Evolutionary conservation across 2,329 filamentous ascomycete genomes (phyloP), one percentile per base, ranked within the genome.

Genomic region (Apiospora pterosperma): DNA sequence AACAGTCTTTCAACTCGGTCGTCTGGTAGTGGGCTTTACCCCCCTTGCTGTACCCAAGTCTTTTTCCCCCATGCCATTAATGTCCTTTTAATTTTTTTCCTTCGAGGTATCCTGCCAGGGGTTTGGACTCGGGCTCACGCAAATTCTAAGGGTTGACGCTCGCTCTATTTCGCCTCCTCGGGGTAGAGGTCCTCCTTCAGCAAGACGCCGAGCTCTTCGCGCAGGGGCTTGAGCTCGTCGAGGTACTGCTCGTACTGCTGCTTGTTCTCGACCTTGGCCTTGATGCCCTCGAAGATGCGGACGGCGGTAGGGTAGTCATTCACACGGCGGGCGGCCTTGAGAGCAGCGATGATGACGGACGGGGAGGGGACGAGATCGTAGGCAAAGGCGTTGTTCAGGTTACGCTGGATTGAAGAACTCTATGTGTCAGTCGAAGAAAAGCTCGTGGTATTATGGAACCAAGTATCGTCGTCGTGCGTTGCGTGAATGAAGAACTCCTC

Each of bases 291-390:
- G 80, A 99, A 99, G 81, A 99, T 90, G 78, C 96, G 92, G 77
- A 99, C 96, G 74, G 96, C 96, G 71, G 96, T 99, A 72, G 96
- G 96, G 85, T 90, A 98, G 86, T 99, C 96, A 82, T 99, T 97
- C 78, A 99, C 96, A 80, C 96, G 88, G 80, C 96, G 88, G 72
- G 96, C 96, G 74, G 96, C 96, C 82, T 91, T 93, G 75, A 99
- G 88, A 70, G 96, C 96, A 75, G 96, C 94, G 75, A 88, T 88
- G 80, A 97, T 88, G 78, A 99, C 96, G 73, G 92, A 89, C 70
- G 95, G 90, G 55, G 95, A 96, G 76, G 96, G 96, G 71, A 99
- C 96, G 76, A 99, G 91, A 90, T 99, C 96, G 90, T 99, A 99
- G 78, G 96, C 96, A 84, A 99, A 99, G 79, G 93, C 95, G 85